A percentile compares a stretch with the other conserved stretches of the same genome.
Conservation (phyloP, 1,284 basidiomycete genomes). For the Phellopilus nigrolimitatus region DNA sequence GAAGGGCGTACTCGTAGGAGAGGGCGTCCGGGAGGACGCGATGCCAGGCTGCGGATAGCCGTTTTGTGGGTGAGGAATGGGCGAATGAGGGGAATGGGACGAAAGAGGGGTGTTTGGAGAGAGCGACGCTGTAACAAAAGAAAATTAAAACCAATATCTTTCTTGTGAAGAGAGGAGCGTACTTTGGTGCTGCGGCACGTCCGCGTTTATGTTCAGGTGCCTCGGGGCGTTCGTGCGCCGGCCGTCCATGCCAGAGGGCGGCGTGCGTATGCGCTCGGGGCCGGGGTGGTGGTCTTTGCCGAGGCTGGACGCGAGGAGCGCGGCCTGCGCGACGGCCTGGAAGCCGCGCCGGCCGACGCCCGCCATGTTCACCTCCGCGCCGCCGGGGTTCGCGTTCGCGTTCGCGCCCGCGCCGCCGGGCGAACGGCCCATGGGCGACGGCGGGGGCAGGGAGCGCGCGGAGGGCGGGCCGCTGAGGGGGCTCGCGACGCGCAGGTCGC, state of each 20-base stretch:
- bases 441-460: background rate
- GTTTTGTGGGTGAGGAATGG: constrained; percentile 28
- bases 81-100: constrained; percentile 33
- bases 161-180: constrained; percentile 24
- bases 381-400: too few relatives aligned
- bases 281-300: background rate
- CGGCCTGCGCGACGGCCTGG: constrained; percentile 36
- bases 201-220: constrained; percentile 48
- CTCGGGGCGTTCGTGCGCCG: constrained; percentile 42
- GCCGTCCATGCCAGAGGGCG: constrained; percentile 31
- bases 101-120: constrained; percentile 33
- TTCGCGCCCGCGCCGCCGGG: background rate
- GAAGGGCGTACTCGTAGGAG: constrained; percentile 25
- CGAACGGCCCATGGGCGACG: background rate
- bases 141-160: constrained; percentile 19
- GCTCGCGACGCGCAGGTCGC: background rate
- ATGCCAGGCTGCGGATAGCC: constrained; percentile 15
- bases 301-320: constrained; percentile 22
- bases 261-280: constrained; percentile 21
- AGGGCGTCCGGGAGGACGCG: constrained; percentile 27
- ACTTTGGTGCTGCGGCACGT: constrained; percentile 34
- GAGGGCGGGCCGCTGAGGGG: background rate
- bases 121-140: constrained; percentile 29
- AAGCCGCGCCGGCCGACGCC: constrained; percentile 43
- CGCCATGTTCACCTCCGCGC: constrained; percentile 32